A percentile compares a stretch with the other conserved stretches of the same genome.
phyloP scores from a whole-genome alignment of 2,329 filamentous ascomycete species.

The Aspergillus unguis region DNA sequence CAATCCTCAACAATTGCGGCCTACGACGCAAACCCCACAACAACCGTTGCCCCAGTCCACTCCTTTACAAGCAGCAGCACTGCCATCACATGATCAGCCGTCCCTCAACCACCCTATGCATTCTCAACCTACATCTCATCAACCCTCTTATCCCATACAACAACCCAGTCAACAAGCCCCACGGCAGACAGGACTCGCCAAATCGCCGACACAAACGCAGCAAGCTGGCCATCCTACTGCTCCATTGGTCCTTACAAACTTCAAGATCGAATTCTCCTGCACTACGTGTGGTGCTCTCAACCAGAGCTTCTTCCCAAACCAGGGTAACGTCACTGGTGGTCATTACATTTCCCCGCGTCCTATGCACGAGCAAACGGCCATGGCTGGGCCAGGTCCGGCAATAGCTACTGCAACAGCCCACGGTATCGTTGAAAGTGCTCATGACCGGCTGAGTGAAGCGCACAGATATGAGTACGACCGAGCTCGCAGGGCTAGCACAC shows the following conservation, averaged over 20 bases:
- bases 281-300: constrained; percentile 38
- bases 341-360: constrained; percentile 28
- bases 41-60: constrained; percentile 6
- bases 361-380: constrained; percentile 18
- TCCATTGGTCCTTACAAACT: constrained; percentile 33
- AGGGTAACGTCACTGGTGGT: constrained; percentile 33
- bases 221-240: constrained; percentile 25
- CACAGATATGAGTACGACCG: constrained; percentile 18
- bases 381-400: constrained; percentile 18
- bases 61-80: constrained; percentile 17
- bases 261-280: constrained; percentile 42
- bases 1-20: constrained; percentile 15
- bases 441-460: constrained; percentile 19
- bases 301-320: constrained; percentile 39
- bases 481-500: constrained; percentile 22
- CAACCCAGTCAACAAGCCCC: constrained; percentile 18
- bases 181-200: constrained; percentile 21
- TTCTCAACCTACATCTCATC: constrained; percentile 23
- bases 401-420: constrained; percentile 16
- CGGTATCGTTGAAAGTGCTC: constrained; percentile 11
- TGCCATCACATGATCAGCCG: constrained; percentile 23
- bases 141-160: constrained; percentile 22
- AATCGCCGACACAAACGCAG: constrained; percentile 23
- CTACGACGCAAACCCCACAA: constrained; percentile 14
- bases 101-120: constrained; percentile 22